Percentiles rank a stretch among this genome's conserved stretches.
Evolutionary conservation across 768 basidiomycete genomes (phyloP).

Genomic region (Leccinum truebloodii): DNA sequence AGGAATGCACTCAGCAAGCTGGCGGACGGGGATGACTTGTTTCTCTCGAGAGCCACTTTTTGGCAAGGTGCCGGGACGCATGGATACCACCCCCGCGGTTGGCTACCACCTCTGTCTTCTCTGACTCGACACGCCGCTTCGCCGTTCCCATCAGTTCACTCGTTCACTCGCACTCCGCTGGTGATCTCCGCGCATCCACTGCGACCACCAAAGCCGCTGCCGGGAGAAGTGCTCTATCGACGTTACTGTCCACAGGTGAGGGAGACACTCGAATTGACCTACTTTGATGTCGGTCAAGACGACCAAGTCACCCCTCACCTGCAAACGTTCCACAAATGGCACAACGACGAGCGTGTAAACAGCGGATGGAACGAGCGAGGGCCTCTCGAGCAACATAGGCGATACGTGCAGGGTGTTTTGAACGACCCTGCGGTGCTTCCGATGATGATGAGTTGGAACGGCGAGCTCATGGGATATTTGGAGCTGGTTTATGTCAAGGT

Average conservation of each 20-base stretch:
- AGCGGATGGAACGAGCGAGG: conserved; percentile 48
- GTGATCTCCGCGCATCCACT: conserved; percentile 54
- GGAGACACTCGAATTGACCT: conserved; percentile 32
- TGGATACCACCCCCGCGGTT: conserved; percentile 32
- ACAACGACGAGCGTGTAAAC: conserved; percentile 49
- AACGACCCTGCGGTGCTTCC: conserved; percentile 41
- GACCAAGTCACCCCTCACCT: conserved; percentile 34
- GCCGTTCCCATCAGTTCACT: conserved; percentile 38
- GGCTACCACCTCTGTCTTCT: conserved; percentile 36
- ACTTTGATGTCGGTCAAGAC: conserved; percentile 26
- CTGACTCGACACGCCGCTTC: conserved; percentile 20
- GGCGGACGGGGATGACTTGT: conserved; percentile 29
- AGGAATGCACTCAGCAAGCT: conserved; percentile 9
- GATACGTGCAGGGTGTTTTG: conserved; percentile 38
- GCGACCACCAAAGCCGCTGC: conserved; percentile 48
- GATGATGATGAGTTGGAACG: conserved; percentile 50
- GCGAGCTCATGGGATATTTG: conserved; percentile 42
- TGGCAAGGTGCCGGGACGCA: conserved; percentile 52
- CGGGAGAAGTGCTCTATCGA: conserved; percentile 42
- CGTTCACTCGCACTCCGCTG: conserved; percentile 46
- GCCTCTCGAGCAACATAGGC: conserved; percentile 42
- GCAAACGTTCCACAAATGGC: conserved; percentile 49
- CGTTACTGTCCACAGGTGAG: conserved; percentile 37
- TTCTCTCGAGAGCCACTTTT: conserved; percentile 42
- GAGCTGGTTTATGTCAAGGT: conserved; percentile 51